Base-by-base conservation (phyloP, 2,329 filamentous ascomycete genomes). In the Fusarium brachygibbosum region DNA sequence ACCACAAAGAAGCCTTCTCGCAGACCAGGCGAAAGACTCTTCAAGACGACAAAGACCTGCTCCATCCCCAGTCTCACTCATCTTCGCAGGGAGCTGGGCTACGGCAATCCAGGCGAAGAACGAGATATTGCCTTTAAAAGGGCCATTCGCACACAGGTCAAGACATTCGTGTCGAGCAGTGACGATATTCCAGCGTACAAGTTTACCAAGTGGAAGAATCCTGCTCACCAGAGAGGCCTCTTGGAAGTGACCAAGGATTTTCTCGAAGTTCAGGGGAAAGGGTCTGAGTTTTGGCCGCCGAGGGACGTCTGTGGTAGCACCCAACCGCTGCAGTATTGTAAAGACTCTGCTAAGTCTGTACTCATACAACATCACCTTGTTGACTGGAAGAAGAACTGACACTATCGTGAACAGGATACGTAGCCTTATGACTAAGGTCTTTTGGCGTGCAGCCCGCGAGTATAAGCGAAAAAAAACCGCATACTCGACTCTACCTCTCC, bases 51-150 rank as follows among this genome's bases (percentile, higher is more conserved):
- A 16, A 69, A 61, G 19, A 28, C 56, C 1, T 45, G n/a, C 17
- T 28, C 44, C 3, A 58, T 74, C 1, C 69, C 71, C 5, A 46
- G 13, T 6, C 62, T 74, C 19, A 71, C 46, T 6, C 19, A 55
- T 8, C 68, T 74, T 3, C 71, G 71, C 31, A 52, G 48, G 23
- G 42, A 56, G 12, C 68, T 74, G 8, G 71, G 62, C 5, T 74
- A 71, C 46, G 67, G 62, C 1, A 48, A 50, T n/a, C 16, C 49
- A 14, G 50, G 55, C 9, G 14, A 19, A 29, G 29, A 40, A 9
- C 51, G 35, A 19, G 67, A 71, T n/a, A 69, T 73, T 4, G 44
- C 31, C 12, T 73, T 74, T 34, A 73, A 72, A 19, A 71, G 17
- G 13, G 53, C 46, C 1, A 17, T 70, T 2, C 49, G 50, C 19